Evolutionary conservation across 441 rosid species (phyloP).

Genomic region (Croton setiger): DNA sequence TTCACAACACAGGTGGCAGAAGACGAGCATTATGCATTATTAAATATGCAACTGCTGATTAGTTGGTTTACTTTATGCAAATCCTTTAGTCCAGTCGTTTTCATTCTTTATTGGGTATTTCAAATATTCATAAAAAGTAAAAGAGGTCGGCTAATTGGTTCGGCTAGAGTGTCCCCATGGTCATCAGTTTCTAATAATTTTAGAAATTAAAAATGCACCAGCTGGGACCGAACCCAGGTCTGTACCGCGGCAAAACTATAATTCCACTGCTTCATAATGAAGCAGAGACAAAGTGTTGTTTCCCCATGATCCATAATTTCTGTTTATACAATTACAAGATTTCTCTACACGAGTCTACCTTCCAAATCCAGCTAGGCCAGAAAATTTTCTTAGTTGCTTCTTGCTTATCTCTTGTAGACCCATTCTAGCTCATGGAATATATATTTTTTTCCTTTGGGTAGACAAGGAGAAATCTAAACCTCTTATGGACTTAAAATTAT

Average conservation of each 20-base stretch:
- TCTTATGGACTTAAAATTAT: too few relatives aligned
- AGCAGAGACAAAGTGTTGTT: neutral
- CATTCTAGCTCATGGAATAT: neutral
- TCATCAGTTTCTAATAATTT: too few relatives aligned
- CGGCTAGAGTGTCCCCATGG: too few relatives aligned
- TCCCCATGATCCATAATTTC: neutral
- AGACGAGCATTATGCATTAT: neutral
- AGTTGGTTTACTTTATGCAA: neutral
- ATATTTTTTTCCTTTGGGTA: neutral
- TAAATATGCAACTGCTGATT: neutral
- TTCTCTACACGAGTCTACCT: neutral
- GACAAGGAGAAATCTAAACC: too few relatives aligned
- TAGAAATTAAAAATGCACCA: slow-evolving; percentile 39
- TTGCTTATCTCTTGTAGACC: neutral
- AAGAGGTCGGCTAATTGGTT: neutral
- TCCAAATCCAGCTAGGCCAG: neutral
- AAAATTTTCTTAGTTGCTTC: neutral
- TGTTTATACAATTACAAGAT: neutral
- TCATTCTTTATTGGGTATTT: neutral
- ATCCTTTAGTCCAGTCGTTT: slow-evolving; percentile 7
- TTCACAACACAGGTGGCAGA: slow-evolving; percentile 1
- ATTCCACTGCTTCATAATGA: slow-evolving; percentile 44
- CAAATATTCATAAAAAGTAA: neutral
- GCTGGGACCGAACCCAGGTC: slow-evolving; percentile 83
- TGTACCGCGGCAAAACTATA: slow-evolving; percentile 74